Base-by-base conservation (phyloP, 441 rosid species). In the Eruca vesicaria region DNA sequence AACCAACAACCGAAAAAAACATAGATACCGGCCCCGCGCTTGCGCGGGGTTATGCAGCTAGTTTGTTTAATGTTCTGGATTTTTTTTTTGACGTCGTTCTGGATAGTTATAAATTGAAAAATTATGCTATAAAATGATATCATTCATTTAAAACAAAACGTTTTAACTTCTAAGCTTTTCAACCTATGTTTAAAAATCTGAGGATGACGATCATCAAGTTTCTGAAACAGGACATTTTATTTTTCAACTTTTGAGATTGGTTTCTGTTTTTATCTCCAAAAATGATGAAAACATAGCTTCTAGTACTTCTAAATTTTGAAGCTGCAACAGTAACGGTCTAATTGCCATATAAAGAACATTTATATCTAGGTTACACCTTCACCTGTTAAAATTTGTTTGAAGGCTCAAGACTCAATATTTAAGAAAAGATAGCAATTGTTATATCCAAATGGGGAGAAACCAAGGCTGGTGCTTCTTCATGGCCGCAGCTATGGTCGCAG, bases 231-330 rank as follows among this genome's bases (percentile, higher is more conserved):
- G 7, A 73, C 45, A 56, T 32, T 66, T 65, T 43, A 31, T 28
- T 29, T 35, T 56, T 56, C 65, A 73, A 56, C 26, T 31, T 31
- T 66, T 66, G 71, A 45, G 18, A 41, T 20, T 41, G 56, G 6
- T 38, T 45, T 66, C 72, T 74, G 38, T 48, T 15, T 14, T 11
- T n/a, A 16, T 48, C 41, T 12, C 67, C 62, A 59, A 59, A 66
- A 6, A 66, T 66, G 57, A 43, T 29, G 26, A 66, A 33, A 58
- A n/a, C n/a, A 48, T 59, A 66, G 31, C 52, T 66, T 67, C 31
- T 48, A 48, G 38, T 67, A 66, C 52, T 32, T 66, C 78, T 48
- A 74, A 59, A 66, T 74, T 45, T 74, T 4, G 72, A 59, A 67
- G 31, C 62, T 15, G 11, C 9, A 33, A 48, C 31, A 21, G 67